Base-by-base conservation (phyloP, 352 stramenopile genomes). In the Salisapilia sapeloensis region DNA sequence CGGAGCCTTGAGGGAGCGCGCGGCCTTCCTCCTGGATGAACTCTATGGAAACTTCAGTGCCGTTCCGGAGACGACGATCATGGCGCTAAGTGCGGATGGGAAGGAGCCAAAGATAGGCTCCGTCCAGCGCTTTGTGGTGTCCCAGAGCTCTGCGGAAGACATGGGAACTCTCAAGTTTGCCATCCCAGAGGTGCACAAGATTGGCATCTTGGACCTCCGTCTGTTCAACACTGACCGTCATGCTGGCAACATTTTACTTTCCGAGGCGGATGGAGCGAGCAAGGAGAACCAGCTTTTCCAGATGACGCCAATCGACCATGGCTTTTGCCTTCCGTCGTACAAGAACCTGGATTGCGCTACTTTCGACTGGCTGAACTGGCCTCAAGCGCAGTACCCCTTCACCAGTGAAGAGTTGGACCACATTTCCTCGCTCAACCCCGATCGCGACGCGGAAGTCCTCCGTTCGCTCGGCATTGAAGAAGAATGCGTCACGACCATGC, bases 201-300 rank as follows among this genome's bases (percentile, higher is more conserved):
- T 92, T 42, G 77, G 69, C 13, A 89, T 92, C 18, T 38, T 92
- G 16, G 75, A 92, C 50, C 50, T 90, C 24, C 71, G 77, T 32
- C 63, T 92, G 22, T 90, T 92, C 49, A 92, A 92, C 51, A 84
- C 71, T 24, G 77, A 92, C 45, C 77, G 77, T 23, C 77, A 92
- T 29, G 77, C 71, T 9, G 76, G 74, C 32, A 92, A 92, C 48
- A 86, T 91, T 29, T 51, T 91, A 47, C 53, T 91, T 10, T 56
- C 50, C 29, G 57, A 71, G 24, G 22, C 29, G 4, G 13, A 23
- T 10, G n/a, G n/a, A n/a, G n/a, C n/a, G n/a, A n/a, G n/a, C n/a
- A 18, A 20, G 9, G 25, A 26, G n/a, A 49, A 27, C 6, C 56
- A 74, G 44, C 78, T 61, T 29, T 91, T 77, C 48, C 46, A 41